phyloP scores from a whole-genome alignment of 768 basidiomycete genomes.

The Mycena sanguinolenta region DNA sequence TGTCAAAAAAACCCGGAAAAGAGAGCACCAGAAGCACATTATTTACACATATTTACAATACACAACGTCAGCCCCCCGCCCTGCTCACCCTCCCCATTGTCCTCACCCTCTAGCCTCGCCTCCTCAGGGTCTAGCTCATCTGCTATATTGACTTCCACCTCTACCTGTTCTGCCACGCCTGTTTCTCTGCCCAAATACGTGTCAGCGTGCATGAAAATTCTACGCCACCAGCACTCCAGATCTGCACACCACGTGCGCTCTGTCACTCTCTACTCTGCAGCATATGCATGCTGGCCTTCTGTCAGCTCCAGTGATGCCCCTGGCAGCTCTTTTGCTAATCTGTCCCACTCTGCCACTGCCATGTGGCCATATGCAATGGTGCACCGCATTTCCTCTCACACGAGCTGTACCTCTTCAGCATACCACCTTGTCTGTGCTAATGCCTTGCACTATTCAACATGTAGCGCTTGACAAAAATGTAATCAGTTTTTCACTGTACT shows the following conservation, averaged over 20 bases:
- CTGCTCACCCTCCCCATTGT: too few species aligned
- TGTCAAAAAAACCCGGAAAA: too few species aligned
- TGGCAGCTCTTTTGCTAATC: not conserved
- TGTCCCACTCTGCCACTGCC: not conserved
- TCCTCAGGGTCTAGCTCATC: conserved; percentile 7
- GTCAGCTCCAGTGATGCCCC: not conserved
- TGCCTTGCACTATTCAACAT: not conserved
- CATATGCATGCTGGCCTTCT: not conserved
- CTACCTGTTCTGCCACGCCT: not conserved
- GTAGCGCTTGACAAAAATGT: not conserved
- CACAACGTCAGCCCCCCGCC: too few species aligned
- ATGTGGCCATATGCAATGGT: not conserved
- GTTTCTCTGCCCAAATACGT: not conserved
- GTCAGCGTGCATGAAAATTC: not conserved
- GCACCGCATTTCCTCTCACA: not conserved
- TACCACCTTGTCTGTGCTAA: not conserved
- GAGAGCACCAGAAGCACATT: too few species aligned
- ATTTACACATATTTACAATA: too few species aligned
- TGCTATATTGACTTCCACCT: not conserved
- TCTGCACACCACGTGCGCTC: not conserved
- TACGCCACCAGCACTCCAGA: not conserved
- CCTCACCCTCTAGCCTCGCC: too few species aligned
- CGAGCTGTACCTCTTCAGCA: not conserved
- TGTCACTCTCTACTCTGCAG: not conserved
- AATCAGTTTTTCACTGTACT: too few species aligned